phyloP scores from a whole-genome alignment of 2,329 filamentous ascomycete genomes.

The Xylaria sp. region DNA sequence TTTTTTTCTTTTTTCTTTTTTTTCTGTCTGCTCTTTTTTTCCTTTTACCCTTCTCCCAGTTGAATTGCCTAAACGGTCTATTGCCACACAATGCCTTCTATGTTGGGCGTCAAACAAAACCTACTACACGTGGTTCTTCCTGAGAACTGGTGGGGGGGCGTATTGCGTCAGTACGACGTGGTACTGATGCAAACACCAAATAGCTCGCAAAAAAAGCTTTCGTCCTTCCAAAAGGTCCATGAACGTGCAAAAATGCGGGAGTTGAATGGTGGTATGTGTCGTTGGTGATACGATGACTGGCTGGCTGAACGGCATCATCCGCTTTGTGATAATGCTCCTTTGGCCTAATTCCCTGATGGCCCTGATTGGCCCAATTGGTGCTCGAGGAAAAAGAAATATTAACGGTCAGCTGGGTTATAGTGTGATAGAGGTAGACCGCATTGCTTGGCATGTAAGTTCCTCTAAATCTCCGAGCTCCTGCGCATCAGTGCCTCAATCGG shows the following conservation, averaged over 20 bases:
- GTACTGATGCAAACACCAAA: conserved; percentile 41
- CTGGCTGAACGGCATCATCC: conserved; percentile 3
- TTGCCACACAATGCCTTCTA: neutral
- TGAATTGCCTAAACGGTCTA: conserved; percentile 3
- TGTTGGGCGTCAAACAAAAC: conserved; percentile 18
- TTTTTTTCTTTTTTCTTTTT: conserved; percentile 3
- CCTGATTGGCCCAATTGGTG: conserved; percentile 27
- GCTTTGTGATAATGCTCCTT: conserved; percentile 13
- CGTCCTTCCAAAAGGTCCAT: conserved; percentile 13
- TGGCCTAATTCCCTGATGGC: conserved; percentile 7
- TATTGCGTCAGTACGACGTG: conserved; percentile 47
- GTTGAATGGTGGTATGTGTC: conserved; percentile 15
- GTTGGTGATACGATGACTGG: conserved; percentile 23
- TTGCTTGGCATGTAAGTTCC: conserved; percentile 70
- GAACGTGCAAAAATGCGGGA: conserved; percentile 8
- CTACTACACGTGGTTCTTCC: conserved; percentile 22
- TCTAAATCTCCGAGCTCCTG: neutral
- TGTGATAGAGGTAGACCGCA: conserved; percentile 80
- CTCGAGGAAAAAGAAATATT: conserved; percentile 34
- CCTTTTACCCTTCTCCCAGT: neutral
- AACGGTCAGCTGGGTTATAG: conserved; percentile 54
- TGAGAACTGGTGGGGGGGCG: conserved; percentile 29
- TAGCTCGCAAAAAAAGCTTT: conserved; percentile 20
- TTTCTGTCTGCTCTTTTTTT: neutral
- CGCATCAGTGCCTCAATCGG: conserved; percentile 13